Percentiles rank a stretch among this genome's conserved stretches.
These are phyloP conservation scores for Orychophragmus violaceus DNA, from an alignment of 345 rosid genomes.

Conservation along the genomic window DNA sequence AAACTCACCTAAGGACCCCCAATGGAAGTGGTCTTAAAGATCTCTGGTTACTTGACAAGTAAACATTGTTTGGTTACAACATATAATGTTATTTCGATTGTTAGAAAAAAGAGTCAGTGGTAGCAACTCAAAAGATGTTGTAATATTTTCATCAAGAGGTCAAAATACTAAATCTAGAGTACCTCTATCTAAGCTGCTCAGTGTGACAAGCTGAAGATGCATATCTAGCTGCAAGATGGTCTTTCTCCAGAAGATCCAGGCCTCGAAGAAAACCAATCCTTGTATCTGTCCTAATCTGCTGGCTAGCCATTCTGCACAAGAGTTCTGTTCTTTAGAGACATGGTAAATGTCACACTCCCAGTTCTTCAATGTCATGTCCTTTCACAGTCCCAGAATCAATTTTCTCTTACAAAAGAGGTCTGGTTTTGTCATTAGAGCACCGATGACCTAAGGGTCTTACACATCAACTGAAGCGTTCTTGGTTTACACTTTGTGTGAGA, in stretches of 20 bases:
- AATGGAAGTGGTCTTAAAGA: no score
- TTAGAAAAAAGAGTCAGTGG: neutral
- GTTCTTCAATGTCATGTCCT: constrained; percentile 19
- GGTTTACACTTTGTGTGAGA: no score
- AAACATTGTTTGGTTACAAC: neutral
- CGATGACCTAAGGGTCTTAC: neutral
- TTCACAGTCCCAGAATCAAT: constrained; percentile 32
- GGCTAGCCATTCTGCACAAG: constrained; percentile 40
- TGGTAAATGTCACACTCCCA: constrained; percentile 40
- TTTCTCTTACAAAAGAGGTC: constrained; percentile 15
- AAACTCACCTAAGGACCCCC: no score
- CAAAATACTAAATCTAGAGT: neutral
- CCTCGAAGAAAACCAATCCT: constrained; percentile 9
- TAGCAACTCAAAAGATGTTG: neutral
- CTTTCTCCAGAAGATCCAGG: constrained; percentile 25
- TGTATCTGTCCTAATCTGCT: neutral
- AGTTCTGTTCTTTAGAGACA: constrained; percentile 32
- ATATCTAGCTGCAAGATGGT: constrained; percentile 3
- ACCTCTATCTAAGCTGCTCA: neutral
- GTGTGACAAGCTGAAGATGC: constrained; percentile 2
- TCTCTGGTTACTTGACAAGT: neutral
- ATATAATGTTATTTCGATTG: neutral
- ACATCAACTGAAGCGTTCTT: neutral
- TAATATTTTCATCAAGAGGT: neutral
- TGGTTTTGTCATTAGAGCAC: constrained; percentile 13